A percentile compares a stretch with the other conserved stretches of the same genome.
phyloP scores from a whole-genome alignment of 208 protist genomes.

The Novymonas esmeraldas region DNA sequence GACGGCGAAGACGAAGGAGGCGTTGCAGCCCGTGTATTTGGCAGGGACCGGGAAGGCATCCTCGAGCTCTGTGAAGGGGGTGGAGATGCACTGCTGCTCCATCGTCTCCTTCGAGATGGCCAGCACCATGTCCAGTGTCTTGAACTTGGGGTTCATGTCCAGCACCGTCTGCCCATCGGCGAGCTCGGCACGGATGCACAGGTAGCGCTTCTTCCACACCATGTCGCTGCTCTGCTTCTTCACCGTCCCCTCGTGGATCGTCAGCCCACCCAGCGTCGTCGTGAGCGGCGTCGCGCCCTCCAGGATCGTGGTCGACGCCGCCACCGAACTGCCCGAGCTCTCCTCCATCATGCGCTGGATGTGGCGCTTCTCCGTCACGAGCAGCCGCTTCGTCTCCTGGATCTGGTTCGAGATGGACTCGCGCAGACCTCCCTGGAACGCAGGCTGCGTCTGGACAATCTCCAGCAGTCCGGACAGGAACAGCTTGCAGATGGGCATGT shows the following conservation, averaged over 20 bases:
- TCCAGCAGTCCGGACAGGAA: slow-evolving; percentile 77
- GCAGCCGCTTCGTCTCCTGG: slow-evolving; percentile 60
- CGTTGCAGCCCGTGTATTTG: slow-evolving; percentile 78
- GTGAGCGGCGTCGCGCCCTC: slow-evolving; percentile 67
- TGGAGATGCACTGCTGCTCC: slow-evolving; percentile 80
- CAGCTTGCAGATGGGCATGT: slow-evolving; percentile 75
- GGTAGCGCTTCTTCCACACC: slow-evolving; percentile 75
- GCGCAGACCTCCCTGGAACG: slow-evolving; percentile 60
- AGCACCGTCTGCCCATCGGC: slow-evolving; percentile 54
- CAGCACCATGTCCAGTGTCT: slow-evolving; percentile 66
- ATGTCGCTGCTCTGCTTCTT: slow-evolving; percentile 82
- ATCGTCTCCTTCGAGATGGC: slow-evolving; percentile 80
- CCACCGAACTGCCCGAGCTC: slow-evolving; percentile 44
- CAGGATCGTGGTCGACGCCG: slow-evolving; percentile 60
- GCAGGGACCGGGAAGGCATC: slow-evolving; percentile 78
- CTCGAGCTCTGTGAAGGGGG: slow-evolving; percentile 72
- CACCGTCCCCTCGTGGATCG: slow-evolving; percentile 61
- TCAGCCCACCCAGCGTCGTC: slow-evolving; percentile 55
- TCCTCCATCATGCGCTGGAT: slow-evolving; percentile 59
- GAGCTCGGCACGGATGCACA: slow-evolving; percentile 74
- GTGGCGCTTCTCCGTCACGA: slow-evolving; percentile 48
- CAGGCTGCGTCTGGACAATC: slow-evolving; percentile 73
- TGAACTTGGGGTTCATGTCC: slow-evolving; percentile 65
- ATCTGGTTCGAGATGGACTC: slow-evolving; percentile 67
- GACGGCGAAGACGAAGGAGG: slow-evolving; percentile 73